Evolutionary conservation across 169 alveolate species (phyloP).

Genomic region (Eimeria sp.): DNA sequence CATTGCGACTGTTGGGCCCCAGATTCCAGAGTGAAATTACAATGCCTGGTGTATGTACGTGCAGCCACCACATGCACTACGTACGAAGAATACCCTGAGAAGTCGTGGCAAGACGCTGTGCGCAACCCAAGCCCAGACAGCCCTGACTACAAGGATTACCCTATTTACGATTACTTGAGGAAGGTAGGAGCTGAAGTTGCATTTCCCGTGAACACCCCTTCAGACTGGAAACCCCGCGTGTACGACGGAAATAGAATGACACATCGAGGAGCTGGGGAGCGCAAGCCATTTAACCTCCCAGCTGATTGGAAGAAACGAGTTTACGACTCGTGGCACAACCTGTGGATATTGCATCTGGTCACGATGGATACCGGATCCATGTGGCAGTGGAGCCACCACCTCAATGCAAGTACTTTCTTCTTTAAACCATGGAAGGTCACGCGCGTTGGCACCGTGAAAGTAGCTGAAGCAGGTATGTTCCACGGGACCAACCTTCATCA

Average conservation of each 20-base stretch:
- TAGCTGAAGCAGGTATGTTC: conserved; percentile 45
- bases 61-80: conserved; percentile 70
- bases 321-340: conserved; percentile 70
- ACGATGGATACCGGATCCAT: conserved; percentile 19
- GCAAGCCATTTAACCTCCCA: neutral
- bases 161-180: conserved; percentile 56
- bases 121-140: conserved; percentile 67
- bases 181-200: conserved; percentile 59
- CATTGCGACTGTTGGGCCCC: neutral
- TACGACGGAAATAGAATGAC: conserved; percentile 60
- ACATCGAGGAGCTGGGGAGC: conserved; percentile 41
- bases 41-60: neutral
- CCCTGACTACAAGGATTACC: conserved; percentile 46
- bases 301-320: conserved; percentile 59
- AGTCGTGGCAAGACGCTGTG: conserved; percentile 55
- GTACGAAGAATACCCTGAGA: conserved; percentile 67
- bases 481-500: neutral
- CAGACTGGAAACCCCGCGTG: conserved; percentile 63
- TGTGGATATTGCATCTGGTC: conserved; percentile 28
- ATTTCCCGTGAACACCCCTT: conserved; percentile 36
- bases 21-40: neutral
- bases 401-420: conserved; percentile 54
- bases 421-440: conserved; percentile 75
- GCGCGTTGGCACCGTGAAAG: conserved; percentile 46
- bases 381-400: conserved; percentile 75